A percentile compares a stretch with the other conserved stretches of the same genome.
These are phyloP conservation scores for Saccharomyces hybrid DNA, from an alignment of 1,139 yeast species.

Conservation along the genomic window DNA sequence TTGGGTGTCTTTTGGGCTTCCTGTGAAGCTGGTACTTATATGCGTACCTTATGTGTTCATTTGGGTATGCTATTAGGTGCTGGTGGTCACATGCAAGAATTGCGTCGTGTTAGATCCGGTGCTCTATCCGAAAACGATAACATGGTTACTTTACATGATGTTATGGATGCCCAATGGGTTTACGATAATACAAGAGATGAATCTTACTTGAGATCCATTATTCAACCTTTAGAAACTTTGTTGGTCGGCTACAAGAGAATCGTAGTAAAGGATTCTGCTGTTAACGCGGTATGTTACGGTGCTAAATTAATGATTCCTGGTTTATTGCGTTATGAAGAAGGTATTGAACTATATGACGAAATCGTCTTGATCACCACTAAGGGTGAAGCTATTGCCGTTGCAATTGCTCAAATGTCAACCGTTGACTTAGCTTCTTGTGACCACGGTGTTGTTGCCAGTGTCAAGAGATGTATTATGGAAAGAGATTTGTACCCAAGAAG, in stretches of 20 bases:
- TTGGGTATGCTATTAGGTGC: slow-evolving; percentile 96
- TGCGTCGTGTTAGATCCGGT: slow-evolving; percentile 97
- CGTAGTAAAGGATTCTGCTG: slow-evolving; percentile 97
- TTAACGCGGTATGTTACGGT: slow-evolving; percentile 97
- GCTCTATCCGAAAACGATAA: slow-evolving; percentile 86
- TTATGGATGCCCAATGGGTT: slow-evolving; percentile 95
- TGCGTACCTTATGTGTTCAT: slow-evolving; percentile 98
- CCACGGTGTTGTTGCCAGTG: slow-evolving; percentile 97
- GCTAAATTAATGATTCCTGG: slow-evolving; percentile 99
- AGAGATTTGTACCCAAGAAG: slow-evolving; percentile 98
- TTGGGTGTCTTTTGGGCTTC: slow-evolving; percentile 98
- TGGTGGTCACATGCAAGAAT: slow-evolving; percentile 99
- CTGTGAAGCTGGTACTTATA: slow-evolving; percentile 99
- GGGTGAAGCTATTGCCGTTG: slow-evolving; percentile 99
- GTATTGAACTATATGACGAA: slow-evolving; percentile 94
- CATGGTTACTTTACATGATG: slow-evolving; percentile 93
- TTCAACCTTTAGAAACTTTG: slow-evolving; percentile 90
- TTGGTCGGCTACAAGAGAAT: slow-evolving; percentile 92
- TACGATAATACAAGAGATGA: slow-evolving; percentile 97
- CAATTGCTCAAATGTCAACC: slow-evolving; percentile 97
- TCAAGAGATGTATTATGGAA: slow-evolving; percentile 98
- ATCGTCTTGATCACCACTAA: slow-evolving; percentile 96
- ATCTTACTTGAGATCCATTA: slow-evolving; percentile 84
- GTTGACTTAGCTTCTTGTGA: slow-evolving; percentile 94
- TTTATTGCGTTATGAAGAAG: slow-evolving; percentile 92